Conservation (phyloP, 331 rosid genomes). For the Arachis monticola region DNA sequence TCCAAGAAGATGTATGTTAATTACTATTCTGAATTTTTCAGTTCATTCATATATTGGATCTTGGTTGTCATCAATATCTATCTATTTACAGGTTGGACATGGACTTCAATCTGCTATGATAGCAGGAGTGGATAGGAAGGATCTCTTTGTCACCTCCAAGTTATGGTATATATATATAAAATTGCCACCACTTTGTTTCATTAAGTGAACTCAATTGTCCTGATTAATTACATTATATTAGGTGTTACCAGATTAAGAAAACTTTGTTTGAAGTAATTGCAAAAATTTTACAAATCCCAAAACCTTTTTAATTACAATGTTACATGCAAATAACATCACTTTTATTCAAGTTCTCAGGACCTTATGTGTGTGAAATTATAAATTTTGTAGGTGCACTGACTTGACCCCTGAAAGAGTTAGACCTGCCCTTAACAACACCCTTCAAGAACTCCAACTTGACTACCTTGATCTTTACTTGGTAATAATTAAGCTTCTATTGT, state of each 20-base stretch:
- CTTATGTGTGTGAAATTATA: background rate
- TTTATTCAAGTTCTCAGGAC: constrained; percentile 4
- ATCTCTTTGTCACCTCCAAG: constrained; percentile 56
- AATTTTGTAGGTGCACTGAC: constrained; percentile 51
- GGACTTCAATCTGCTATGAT: constrained; percentile 53
- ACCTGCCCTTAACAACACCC: constrained; percentile 48
- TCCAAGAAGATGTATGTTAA: constrained; percentile 48
- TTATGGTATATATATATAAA: constrained; percentile 40
- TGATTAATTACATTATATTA: too few species aligned
- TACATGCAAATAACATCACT: too few species aligned
- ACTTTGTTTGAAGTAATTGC: too few species aligned
- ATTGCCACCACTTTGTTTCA: constrained; percentile 43
- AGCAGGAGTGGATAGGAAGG: constrained; percentile 58
- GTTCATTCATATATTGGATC: background rate
- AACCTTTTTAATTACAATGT: background rate
- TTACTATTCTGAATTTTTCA: background rate
- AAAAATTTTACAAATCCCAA: background rate
- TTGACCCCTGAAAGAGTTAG: constrained; percentile 61
- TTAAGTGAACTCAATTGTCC: constrained; percentile 16
- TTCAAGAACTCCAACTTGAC: constrained; percentile 59
- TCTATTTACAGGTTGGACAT: constrained; percentile 43
- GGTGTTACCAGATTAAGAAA: background rate
- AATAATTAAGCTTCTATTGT: constrained; percentile 14
- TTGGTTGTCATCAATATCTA: background rate
- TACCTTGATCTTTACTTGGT: constrained; percentile 63